A percentile compares a stretch with the other conserved stretches of the same genome.
Evolutionary conservation across 73 alveolate genomes (phyloP).

Genomic region (Paramecium primaurelia): DNA sequence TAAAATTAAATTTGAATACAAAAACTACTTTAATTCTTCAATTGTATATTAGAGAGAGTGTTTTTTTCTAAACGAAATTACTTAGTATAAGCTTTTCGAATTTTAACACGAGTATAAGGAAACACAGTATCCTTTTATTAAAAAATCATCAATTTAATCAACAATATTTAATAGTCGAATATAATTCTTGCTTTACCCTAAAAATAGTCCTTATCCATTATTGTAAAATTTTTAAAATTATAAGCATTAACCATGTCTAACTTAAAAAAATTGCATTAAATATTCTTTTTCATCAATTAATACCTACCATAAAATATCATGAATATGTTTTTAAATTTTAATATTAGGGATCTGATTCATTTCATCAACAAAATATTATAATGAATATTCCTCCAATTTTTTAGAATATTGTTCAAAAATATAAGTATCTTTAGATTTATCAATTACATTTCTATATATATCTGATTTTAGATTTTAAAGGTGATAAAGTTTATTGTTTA

Average conservation of each 20-base stretch:
- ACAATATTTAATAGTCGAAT: neutral
- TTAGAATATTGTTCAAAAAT: neutral
- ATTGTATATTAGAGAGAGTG: neutral
- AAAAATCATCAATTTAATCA: conserved; percentile 6
- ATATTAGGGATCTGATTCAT: neutral
- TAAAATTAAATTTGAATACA: neutral
- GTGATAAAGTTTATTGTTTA: neutral
- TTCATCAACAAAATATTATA: neutral
- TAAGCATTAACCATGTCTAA: neutral
- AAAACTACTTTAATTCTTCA: neutral
- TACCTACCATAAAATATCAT: neutral
- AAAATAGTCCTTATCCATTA: neutral
- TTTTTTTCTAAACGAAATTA: neutral
- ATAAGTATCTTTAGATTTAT: conserved; percentile 1
- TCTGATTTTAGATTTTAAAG: neutral
- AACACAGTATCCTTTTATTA: neutral
- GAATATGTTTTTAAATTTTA: neutral
- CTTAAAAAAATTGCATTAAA: neutral
- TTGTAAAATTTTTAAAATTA: neutral
- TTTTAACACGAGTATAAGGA: neutral
- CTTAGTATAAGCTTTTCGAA: neutral
- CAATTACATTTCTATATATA: neutral
- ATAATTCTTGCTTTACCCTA: neutral
- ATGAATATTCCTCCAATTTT: neutral
- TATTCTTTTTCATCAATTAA: neutral